Evolutionary conservation across 257 asterid species (phyloP), one percentile per base, ranked within the genome.

Genomic region (Apocynum venetum): DNA sequence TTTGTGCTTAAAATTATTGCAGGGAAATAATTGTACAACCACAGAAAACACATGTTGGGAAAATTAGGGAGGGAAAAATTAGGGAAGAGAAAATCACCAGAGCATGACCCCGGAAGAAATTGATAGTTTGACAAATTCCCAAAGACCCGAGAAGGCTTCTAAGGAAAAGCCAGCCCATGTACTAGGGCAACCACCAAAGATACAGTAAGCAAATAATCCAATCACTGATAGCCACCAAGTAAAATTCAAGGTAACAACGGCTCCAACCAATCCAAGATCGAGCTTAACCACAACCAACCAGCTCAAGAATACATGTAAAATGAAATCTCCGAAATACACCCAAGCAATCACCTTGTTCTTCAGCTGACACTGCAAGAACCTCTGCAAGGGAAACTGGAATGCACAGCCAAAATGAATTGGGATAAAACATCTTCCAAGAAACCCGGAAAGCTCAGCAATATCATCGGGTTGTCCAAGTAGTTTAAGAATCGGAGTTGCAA

Each of bases 51-150:
- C 47, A 44, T 44, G 31, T 44, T 44, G 47, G 4, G 47, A 49
- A 11, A 8, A 49, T 8, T 1, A 10, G 13, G 11, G 13, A 7
- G 1, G 11, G 13, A 2, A 3, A 3, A 0, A 49, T 49, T 49
- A 49, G 38, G 4, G 35, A 57, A 41, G 31, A 48, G 11, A 17
- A 75, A 94, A 96, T 25, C 31, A 25, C 31, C 97, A 94, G 7
- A 94, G 85, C 98, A 94, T 94, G 86, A 94, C 92, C 0, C 98
- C 98, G 14, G 97, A 94, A 36, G 97, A 90, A 52, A 89, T 87
- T 0, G 98, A 94, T n/a, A 94, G 91, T 74, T 92, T 91, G 0
- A 89, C 40, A 72, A 94, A 94, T 1, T 89, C 94, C 97, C 98
- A 92, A 49, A 94, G 82, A 0, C 97, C 98, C 13, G 92, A 60